phyloP scores from a whole-genome alignment of 2,329 filamentous ascomycete genomes.

The Colletotrichum orchidophilum region DNA sequence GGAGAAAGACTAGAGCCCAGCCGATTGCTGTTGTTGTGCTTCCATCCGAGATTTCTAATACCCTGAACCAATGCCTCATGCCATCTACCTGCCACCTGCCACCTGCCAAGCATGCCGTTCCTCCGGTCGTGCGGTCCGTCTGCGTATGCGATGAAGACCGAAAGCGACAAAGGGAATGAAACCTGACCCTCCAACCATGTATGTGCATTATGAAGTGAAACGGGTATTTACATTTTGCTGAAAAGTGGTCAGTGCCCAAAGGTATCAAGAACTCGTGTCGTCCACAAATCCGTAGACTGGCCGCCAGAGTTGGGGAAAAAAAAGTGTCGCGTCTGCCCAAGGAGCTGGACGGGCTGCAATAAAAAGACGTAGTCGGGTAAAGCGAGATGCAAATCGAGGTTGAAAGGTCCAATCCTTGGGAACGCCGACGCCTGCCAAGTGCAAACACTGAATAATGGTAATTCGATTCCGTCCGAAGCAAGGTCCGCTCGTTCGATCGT shows the following conservation, averaged over 20 bases:
- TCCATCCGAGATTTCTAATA: constrained; percentile 17
- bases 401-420: constrained; percentile 23
- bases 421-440: constrained; percentile 33
- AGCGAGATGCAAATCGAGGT: constrained; percentile 5
- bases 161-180: constrained; percentile 12
- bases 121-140: constrained; percentile 7
- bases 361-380: constrained; percentile 28
- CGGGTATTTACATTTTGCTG: constrained; percentile 30
- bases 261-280: constrained; percentile 29
- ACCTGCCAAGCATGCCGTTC: constrained; percentile 6
- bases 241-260: constrained; percentile 24
- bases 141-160: constrained; percentile 7
- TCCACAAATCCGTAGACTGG: constrained; percentile 19
- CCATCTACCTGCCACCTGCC: neutral
- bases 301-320: neutral
- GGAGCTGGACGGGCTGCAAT: constrained; percentile 25
- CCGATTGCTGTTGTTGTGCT: neutral
- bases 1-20: neutral
- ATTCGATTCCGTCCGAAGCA: constrained; percentile 19
- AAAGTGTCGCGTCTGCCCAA: constrained; percentile 20
- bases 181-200: neutral
- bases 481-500: constrained; percentile 23
- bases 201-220: constrained; percentile 24
- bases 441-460: constrained; percentile 16
- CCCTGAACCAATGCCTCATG: constrained; percentile 9